These are phyloP conservation scores for Meripilus lineatus DNA, from an alignment of 1,284 basidiomycete genomes.

Conservation along the genomic window DNA sequence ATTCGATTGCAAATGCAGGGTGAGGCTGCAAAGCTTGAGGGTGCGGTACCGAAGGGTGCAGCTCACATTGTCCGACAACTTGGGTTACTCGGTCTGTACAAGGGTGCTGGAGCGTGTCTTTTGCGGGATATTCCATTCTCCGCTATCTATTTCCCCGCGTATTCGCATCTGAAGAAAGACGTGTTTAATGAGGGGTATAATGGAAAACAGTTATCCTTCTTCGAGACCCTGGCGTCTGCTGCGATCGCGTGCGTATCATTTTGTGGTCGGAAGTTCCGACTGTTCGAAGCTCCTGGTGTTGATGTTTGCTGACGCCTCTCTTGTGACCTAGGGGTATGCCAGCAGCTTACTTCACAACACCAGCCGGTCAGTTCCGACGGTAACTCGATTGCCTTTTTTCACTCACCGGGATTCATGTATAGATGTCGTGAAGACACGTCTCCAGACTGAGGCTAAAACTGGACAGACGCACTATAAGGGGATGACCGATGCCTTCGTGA, in stretches of 20 bases:
- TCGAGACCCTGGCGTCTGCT: slow-evolving; percentile 85
- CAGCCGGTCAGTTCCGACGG: slow-evolving; percentile 66
- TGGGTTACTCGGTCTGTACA: slow-evolving; percentile 91
- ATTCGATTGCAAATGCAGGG: slow-evolving; percentile 97
- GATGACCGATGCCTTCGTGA: slow-evolving; percentile 82
- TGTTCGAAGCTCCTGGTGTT: neutral
- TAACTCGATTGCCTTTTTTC: slow-evolving; percentile 20
- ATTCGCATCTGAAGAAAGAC: slow-evolving; percentile 87
- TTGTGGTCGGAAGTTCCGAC: slow-evolving; percentile 8
- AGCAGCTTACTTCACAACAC: slow-evolving; percentile 83
- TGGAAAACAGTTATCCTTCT: slow-evolving; percentile 88
- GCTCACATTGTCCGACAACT: slow-evolving; percentile 91
- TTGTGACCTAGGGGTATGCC: slow-evolving; percentile 78
- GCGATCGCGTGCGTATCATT: slow-evolving; percentile 65
- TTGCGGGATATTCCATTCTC: slow-evolving; percentile 95
- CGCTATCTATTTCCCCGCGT: slow-evolving; percentile 78
- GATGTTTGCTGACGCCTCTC: slow-evolving; percentile 7
- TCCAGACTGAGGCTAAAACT: slow-evolving; percentile 93
- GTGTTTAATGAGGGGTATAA: slow-evolving; percentile 94
- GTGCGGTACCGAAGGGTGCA: slow-evolving; percentile 78
- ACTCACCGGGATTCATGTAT: neutral
- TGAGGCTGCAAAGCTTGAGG: slow-evolving; percentile 84
- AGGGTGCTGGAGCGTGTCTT: slow-evolving; percentile 83
- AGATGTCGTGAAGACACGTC: slow-evolving; percentile 98
- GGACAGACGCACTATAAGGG: slow-evolving; percentile 95